Conservation (phyloP, 257 asterid genomes). For the Ajuga chamaepitys region DNA sequence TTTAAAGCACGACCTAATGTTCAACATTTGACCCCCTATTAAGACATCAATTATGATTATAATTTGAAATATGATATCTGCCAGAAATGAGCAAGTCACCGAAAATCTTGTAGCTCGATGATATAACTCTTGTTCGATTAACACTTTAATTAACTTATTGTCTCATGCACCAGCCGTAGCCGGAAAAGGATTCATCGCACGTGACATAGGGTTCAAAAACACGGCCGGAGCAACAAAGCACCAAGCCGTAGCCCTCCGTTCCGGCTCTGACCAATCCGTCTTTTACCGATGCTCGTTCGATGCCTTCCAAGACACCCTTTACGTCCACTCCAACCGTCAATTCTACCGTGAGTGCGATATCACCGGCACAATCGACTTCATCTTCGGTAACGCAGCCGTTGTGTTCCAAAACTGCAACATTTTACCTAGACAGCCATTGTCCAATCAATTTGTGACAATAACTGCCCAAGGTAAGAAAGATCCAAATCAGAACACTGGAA, state of each 20-base stretch:
- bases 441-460: slow-evolving; percentile 70
- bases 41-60: too few relatives aligned
- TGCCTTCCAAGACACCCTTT: slow-evolving; percentile 82
- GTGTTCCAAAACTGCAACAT: slow-evolving; percentile 75
- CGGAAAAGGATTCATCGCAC: slow-evolving; percentile 69
- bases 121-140: too few relatives aligned
- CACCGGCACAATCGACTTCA: slow-evolving; percentile 81
- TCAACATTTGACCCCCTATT: too few relatives aligned
- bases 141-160: too few relatives aligned
- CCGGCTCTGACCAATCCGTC: slow-evolving; percentile 68
- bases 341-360: slow-evolving; percentile 73
- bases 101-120: too few relatives aligned
- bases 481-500: slow-evolving; percentile 61
- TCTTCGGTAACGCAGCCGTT: slow-evolving; percentile 63
- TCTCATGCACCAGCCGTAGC: slow-evolving; percentile 37
- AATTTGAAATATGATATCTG: too few relatives aligned
- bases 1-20: too few relatives aligned
- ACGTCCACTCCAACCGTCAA: slow-evolving; percentile 78
- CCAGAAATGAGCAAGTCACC: too few relatives aligned
- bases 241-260: slow-evolving; percentile 83
- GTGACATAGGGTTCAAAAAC: slow-evolving; percentile 60
- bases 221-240: slow-evolving; percentile 74
- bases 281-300: slow-evolving; percentile 58
- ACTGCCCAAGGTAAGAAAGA: slow-evolving; percentile 91
- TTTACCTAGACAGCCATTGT: slow-evolving; percentile 59